Conservation (phyloP, 768 basidiomycete species). For the Austroboletus eburneus region DNA sequence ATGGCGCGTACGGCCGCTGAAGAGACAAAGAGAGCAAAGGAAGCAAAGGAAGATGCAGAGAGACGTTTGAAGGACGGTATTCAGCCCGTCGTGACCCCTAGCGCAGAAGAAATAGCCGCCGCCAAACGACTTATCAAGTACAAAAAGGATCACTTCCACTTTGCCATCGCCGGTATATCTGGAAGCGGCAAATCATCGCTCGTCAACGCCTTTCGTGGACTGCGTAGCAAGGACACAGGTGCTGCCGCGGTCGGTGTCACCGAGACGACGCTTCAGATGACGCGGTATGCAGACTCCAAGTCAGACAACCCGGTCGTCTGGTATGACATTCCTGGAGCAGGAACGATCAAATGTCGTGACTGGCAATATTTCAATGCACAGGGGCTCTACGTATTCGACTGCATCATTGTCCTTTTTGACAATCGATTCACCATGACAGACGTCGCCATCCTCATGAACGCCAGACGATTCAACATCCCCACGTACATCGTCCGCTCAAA, state of each 20-base stretch:
- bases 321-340: slow-evolving; percentile 36
- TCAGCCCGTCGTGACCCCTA: slow-evolving; percentile 23
- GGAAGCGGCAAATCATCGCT: slow-evolving; percentile 36
- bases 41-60: slow-evolving; percentile 16
- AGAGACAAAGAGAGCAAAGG: slow-evolving; percentile 4
- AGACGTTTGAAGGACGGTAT: slow-evolving; percentile 20
- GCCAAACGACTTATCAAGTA: slow-evolving; percentile 20
- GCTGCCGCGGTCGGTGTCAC: slow-evolving; percentile 28
- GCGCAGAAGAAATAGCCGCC: slow-evolving; percentile 13
- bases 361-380: slow-evolving; percentile 37
- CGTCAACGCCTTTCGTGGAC: slow-evolving; percentile 33
- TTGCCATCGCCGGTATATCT: slow-evolving; percentile 32
- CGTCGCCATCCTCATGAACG: slow-evolving; percentile 30
- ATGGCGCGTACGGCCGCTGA: slow-evolving; percentile 11
- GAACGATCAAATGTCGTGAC: slow-evolving; percentile 28
- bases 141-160: slow-evolving; percentile 26
- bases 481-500: slow-evolving; percentile 36
- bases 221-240: slow-evolving; percentile 14
- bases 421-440: slow-evolving; percentile 34
- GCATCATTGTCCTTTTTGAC: slow-evolving; percentile 31
- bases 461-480: slow-evolving; percentile 30
- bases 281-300: slow-evolving; percentile 25
- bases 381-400: slow-evolving; percentile 35
- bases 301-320: slow-evolving; percentile 24
- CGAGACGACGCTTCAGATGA: slow-evolving; percentile 25